Conservation (phyloP, 140 eudicot species). For the Bidens hawaiensis region DNA sequence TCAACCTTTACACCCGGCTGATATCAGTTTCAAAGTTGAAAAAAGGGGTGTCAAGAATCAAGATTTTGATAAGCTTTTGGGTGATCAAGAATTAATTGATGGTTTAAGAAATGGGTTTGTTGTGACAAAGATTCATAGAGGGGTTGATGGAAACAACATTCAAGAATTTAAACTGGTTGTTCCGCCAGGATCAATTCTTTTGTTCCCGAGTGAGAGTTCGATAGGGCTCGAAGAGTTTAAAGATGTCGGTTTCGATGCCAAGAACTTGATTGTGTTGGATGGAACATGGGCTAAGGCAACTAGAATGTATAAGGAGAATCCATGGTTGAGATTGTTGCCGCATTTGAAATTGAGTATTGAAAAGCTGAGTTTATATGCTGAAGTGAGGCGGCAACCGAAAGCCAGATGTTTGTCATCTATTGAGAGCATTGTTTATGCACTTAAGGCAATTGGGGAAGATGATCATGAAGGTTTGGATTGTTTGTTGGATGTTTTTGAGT, state of each 20-base stretch:
- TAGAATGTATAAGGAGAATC: constrained; percentile 81
- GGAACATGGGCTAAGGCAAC: constrained; percentile 96
- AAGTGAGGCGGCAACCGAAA: constrained; percentile 79
- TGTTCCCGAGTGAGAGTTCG: constrained; percentile 74
- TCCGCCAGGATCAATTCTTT: constrained; percentile 63
- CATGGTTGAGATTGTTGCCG: constrained; percentile 75
- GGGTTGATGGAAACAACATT: constrained; percentile 21
- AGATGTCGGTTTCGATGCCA: constrained; percentile 49
- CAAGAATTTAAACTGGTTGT: constrained; percentile 51
- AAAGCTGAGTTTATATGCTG: constrained; percentile 69
- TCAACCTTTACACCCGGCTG: constrained; percentile 24
- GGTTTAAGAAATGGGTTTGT: constrained; percentile 46
- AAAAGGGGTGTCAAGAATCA: constrained; percentile 44
- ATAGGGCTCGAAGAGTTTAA: constrained; percentile 42
- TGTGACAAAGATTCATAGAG: constrained; percentile 49
- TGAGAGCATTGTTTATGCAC: constrained; percentile 85
- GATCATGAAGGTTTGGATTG: constrained; percentile 50
- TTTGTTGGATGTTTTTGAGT: constrained; percentile 69
- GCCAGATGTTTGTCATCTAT: constrained; percentile 82
- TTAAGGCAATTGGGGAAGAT: constrained; percentile 66
- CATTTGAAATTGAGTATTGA: constrained; percentile 67
- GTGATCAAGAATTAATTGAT: constrained; percentile 17
- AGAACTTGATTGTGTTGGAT: constrained; percentile 86
- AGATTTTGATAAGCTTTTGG: constrained; percentile 38
- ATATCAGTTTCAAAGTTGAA: constrained; percentile 39